Evolutionary conservation across 2,329 filamentous ascomycete genomes (phyloP), one percentile per base, ranked within the genome.

Genomic region (Diplodia mutila): DNA sequence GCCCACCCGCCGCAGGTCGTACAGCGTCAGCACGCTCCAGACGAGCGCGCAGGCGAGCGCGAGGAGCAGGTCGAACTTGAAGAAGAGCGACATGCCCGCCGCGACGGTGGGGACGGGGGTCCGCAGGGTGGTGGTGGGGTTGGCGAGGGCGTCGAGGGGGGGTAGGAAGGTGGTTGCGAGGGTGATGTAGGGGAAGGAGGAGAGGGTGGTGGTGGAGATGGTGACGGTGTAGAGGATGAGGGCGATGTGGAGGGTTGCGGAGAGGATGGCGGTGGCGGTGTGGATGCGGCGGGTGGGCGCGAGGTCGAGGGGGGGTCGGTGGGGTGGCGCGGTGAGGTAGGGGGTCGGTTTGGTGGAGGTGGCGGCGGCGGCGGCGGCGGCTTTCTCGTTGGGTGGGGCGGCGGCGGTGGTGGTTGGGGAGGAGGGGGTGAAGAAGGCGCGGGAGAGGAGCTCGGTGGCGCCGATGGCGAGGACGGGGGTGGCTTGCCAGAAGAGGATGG

Each of bases 401-500:
- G 6, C 0, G 34, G 8, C 34, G 21, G 6, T 1, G n/a, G 3
- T 0, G n/a, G 5, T 5, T n/a, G 12, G 32, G 32, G 11, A 5
- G 53, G n/a, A 2, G 3, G 11, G 32, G 11, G 4, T 1, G 29
- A 7, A 6, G 29, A n/a, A 7, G 7, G n/a, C 42, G 16, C 18
- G 18, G 18, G 29, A 23, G 37, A 61, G 18, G 23, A 32, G 18
- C 37, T 48, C 37, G 37, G 57, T 48, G 23, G 32, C 32, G 32
- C 8, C 9, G 32, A 34, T 34, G 32, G 11, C 32, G 32, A 34
- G 32, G 9, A 12, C 6, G 32, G 32, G 32, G 7, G 32, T 11
- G 32, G 4, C 18, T 48, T 61, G 74, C 74, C 74, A 75, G 23
- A 73, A 27, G 8, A 70, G 70, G 42, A 75, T 68, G 23, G 71